Evolutionary conservation across 495 filamentous ascomycete species (phyloP).

Genomic region (Penicilliopsis zonata): DNA sequence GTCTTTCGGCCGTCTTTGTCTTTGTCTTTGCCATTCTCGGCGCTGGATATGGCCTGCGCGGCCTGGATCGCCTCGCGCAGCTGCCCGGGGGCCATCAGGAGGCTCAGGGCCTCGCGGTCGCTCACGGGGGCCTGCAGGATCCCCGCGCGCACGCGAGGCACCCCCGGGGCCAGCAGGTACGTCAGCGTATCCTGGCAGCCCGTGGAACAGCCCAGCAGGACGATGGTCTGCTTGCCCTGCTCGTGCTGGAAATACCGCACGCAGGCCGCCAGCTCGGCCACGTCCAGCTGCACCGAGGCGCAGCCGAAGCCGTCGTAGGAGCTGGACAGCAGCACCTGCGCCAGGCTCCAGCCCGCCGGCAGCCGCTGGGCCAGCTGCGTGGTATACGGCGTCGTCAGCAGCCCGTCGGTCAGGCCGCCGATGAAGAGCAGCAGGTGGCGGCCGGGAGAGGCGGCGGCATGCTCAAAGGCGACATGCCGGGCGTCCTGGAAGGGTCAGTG

Average conservation of each 20-base stretch:
- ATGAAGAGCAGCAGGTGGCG: constrained; percentile 71
- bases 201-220: constrained; percentile 79
- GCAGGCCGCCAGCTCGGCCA: constrained; percentile 55
- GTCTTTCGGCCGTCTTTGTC: constrained; percentile 29
- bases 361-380: constrained; percentile 40
- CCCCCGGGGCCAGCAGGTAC: constrained; percentile 42
- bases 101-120: constrained; percentile 57
- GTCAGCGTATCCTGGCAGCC: constrained; percentile 83
- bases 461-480: no score
- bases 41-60: constrained; percentile 37
- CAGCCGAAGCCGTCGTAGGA: constrained; percentile 70
- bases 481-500: no score
- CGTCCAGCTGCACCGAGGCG: constrained; percentile 56
- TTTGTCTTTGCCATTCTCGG: constrained; percentile 36
- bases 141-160: constrained; percentile 54
- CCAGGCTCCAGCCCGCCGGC: constrained; percentile 49
- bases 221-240: constrained; percentile 44
- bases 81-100: constrained; percentile 4
- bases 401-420: constrained; percentile 71
- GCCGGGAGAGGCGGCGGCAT: no score
- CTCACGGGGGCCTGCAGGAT: constrained; percentile 74
- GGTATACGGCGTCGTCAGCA: constrained; percentile 55
- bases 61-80: not conserved
- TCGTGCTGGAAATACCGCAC: constrained; percentile 54
- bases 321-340: constrained; percentile 46